phyloP scores from a whole-genome alignment of 176 grass and related monocot species.

The Rhynchospora tenuis region DNA sequence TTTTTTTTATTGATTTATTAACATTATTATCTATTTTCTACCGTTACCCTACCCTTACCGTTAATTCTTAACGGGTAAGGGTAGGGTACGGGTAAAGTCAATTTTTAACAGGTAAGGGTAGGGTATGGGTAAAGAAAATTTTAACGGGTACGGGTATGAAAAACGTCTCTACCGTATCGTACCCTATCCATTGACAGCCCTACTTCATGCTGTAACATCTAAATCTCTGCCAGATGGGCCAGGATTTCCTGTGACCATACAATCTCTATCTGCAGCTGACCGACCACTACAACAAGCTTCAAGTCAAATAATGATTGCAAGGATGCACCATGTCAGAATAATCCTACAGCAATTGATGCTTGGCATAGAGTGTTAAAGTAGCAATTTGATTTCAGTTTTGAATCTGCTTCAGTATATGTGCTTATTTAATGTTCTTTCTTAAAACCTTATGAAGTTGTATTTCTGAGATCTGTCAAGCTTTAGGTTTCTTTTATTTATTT shows the following conservation, averaged over 20 bases:
- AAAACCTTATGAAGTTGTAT: background rate
- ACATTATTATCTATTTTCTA: too few species aligned
- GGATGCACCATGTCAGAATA: background rate
- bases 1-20: too few species aligned
- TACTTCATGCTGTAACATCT: background rate
- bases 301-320: constrained; percentile 43
- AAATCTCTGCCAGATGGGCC: constrained; percentile 77
- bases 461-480: background rate
- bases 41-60: too few species aligned
- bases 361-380: background rate
- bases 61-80: too few species aligned
- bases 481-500: background rate
- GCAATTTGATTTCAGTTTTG: constrained; percentile 13
- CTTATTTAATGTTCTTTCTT: background rate
- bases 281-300: constrained; percentile 73
- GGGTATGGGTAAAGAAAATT: too few species aligned
- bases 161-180: too few species aligned
- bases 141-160: too few species aligned
- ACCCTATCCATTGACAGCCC: too few species aligned
- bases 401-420: background rate
- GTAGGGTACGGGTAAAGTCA: too few species aligned
- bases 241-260: constrained; percentile 87
- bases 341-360: background rate
- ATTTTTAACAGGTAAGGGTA: too few species aligned
- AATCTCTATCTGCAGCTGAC: constrained; percentile 68